These are phyloP conservation scores for Lineolata rhizophorae DNA, from an alignment of 495 filamentous ascomycete genomes.

Conservation along the genomic window DNA sequence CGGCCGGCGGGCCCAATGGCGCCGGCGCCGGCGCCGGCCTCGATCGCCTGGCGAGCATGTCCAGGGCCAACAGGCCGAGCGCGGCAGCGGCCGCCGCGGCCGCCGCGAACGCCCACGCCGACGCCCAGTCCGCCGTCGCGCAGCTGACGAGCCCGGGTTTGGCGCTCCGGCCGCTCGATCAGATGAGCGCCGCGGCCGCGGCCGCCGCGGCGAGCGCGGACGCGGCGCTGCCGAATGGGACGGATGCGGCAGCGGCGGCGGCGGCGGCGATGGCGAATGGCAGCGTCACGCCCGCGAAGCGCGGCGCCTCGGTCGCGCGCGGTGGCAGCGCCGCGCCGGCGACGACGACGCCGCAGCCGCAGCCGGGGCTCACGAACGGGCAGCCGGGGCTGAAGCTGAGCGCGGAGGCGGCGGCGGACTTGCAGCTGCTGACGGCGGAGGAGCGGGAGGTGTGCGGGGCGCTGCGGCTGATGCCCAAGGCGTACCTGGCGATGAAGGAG, in stretches of 20 bases:
- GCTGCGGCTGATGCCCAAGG: constrained; percentile 69
- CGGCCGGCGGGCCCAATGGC: constrained; percentile 38
- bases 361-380: constrained; percentile 4
- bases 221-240: too few species aligned
- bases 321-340: constrained; percentile 6
- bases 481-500: constrained; percentile 87
- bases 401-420: constrained; percentile 56
- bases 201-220: too few species aligned
- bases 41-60: constrained; percentile 36
- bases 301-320: too few species aligned
- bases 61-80: constrained; percentile 36
- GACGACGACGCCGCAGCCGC: constrained; percentile 12
- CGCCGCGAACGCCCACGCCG: constrained; percentile 47
- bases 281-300: too few species aligned
- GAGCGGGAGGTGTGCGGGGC: constrained; percentile 70
- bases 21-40: constrained; percentile 55
- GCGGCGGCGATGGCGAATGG: too few species aligned
- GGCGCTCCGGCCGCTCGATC: constrained; percentile 34
- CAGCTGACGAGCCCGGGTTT: constrained; percentile 15
- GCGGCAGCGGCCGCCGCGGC: constrained; percentile 45
- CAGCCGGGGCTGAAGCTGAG: constrained; percentile 45
- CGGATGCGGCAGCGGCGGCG: too few species aligned
- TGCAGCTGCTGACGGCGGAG: constrained; percentile 68
- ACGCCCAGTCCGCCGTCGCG: constrained; percentile 38
- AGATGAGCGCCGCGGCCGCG: too few species aligned